phyloP scores from a whole-genome alignment of 106 monocot species.

The Vanilla planifolia region DNA sequence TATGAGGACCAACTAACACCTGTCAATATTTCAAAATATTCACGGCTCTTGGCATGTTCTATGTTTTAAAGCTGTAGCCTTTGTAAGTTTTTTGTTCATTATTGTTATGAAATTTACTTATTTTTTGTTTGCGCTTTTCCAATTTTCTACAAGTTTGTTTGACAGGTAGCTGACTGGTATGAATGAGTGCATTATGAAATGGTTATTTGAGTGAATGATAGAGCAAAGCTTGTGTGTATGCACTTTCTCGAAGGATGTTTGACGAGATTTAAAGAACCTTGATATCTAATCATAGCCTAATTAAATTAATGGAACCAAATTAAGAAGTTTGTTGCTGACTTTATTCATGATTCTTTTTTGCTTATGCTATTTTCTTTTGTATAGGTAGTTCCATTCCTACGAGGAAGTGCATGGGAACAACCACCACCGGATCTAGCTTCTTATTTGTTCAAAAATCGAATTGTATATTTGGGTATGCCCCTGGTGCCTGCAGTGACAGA shows the following conservation, averaged over 20 bases:
- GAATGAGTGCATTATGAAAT: no score
- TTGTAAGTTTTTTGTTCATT: conserved; percentile 1
- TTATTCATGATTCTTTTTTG: background rate
- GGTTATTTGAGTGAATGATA: no score
- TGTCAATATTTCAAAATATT: background rate
- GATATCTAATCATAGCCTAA: background rate
- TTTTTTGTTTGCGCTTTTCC: background rate
- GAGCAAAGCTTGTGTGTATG: no score
- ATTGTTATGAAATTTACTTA: background rate
- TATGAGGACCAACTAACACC: background rate
- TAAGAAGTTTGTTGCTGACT: background rate
- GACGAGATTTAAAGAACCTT: background rate
- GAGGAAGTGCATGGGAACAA: conserved; percentile 91
- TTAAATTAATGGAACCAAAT: background rate
- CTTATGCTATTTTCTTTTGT: conserved; percentile 3
- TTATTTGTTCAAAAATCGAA: conserved; percentile 82
- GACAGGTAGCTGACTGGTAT: no score
- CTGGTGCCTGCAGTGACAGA: conserved; percentile 87
- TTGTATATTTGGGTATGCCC: conserved; percentile 91
- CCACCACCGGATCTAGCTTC: conserved; percentile 94
- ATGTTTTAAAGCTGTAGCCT: background rate
- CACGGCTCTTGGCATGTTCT: background rate
- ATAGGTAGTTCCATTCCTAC: conserved; percentile 83
- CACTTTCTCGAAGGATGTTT: no score
- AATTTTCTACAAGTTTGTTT: background rate